Evolutionary conservation across 108 stramenopile genomes (phyloP), one percentile per base, ranked within the genome.

Genomic region (Ochromonas danica): DNA sequence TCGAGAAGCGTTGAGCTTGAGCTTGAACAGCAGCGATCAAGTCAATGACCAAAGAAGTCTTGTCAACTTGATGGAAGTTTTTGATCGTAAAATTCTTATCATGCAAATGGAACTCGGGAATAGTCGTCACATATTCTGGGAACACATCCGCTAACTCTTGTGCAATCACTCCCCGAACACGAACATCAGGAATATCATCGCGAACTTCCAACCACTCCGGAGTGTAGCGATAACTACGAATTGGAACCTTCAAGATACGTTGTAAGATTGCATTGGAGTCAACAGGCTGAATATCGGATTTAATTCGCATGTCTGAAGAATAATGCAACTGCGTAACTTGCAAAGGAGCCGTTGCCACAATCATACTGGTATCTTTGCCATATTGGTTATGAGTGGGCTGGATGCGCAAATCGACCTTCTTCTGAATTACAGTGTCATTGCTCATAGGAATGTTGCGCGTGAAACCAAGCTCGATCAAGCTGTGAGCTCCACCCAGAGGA

Each of bases 91-190:
- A 85, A 25, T 77, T 79, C 63, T 88, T 85, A 67, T 91, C 90
- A 2, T 74, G 80, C 1, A 91, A 62, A 27, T 79, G 45, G 45
- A 86, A 90, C 25, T 87, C 80, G 22, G 87, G 61, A 0, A 91
- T 78, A 43, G 90, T 77, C 33, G 84, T 75, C 38, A 91, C 86
- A 79, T 92, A 88, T 81, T 92, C 92, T 28, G 92, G 92, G 62
- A 92, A 92, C 0, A 91, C 74, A 41, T 90, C 81, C 27, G 77
- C 81, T 40, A 92, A 78, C 70, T 92, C 85, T 79, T 92, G 92
- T 0, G 92, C 92, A 65, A 92, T 91, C 14, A 92, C 88, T 61
- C 92, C 92, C 10, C 92, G 84, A 3, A 89, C 89, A 30, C 89
- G 78, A 1, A 62, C 61, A 30, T 89, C 78, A 27, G 43, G 72